phyloP scores from a whole-genome alignment of 495 filamentous ascomycete genomes.

The Trichoderma parareesei region DNA sequence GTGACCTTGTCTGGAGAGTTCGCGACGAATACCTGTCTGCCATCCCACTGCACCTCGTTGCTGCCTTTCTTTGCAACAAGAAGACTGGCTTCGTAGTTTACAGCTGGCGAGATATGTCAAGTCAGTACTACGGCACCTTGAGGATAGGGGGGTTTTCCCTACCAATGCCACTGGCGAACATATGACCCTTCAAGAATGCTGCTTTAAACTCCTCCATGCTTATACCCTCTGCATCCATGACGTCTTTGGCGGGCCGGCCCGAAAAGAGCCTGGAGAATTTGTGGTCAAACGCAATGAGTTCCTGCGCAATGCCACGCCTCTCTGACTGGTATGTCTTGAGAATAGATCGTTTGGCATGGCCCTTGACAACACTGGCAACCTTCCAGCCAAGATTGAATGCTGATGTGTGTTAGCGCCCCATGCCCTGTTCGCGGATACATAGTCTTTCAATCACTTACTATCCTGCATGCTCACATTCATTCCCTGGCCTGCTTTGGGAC shows the following conservation, averaged over 20 bases:
- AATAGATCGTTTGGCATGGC: conserved; percentile 41
- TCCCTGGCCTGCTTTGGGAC: conserved; percentile 47
- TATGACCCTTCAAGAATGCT: conserved; percentile 30
- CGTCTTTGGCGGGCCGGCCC: conserved; percentile 34
- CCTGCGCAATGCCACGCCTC: conserved; percentile 49
- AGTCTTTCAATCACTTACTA: background rate
- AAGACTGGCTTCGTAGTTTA: conserved; percentile 25
- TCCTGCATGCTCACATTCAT: conserved; percentile 75
- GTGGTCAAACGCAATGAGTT: conserved; percentile 59
- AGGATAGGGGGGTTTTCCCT: background rate
- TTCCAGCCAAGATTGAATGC: conserved; percentile 74
- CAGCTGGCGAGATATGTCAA: conserved; percentile 16
- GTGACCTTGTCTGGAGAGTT: background rate
- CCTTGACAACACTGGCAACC: conserved; percentile 51
- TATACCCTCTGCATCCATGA: conserved; percentile 36
- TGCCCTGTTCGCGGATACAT: no score
- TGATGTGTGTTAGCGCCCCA: no score
- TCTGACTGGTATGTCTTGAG: conserved; percentile 58
- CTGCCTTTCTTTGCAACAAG: conserved; percentile 21
- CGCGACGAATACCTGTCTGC: background rate
- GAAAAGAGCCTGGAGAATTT: conserved; percentile 44
- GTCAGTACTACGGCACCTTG: no score
- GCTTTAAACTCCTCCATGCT: conserved; percentile 39
- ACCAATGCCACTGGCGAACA: conserved; percentile 13
- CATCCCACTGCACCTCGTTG: background rate